Evolutionary conservation across 2,329 filamentous ascomycete genomes (phyloP).

Genomic region (Colletotrichum sojae): DNA sequence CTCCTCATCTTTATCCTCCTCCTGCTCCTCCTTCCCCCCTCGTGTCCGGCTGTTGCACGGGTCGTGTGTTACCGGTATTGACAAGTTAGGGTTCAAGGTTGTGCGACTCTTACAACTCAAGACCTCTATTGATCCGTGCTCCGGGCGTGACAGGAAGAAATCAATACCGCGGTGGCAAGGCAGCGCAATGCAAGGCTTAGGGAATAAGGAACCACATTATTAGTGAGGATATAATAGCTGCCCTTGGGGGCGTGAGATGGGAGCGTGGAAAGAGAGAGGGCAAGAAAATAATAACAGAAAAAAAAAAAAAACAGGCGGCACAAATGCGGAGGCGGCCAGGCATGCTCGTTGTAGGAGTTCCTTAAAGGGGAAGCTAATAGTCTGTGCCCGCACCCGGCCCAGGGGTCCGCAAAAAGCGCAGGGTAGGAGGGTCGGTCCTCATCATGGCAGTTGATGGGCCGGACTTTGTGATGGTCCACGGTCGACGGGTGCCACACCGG

Average conservation of each 20-base stretch:
- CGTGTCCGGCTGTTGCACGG: slow-evolving; percentile 19
- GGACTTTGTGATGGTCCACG: slow-evolving; percentile 32
- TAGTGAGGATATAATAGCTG: neutral
- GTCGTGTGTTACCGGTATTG: neutral
- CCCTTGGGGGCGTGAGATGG: neutral
- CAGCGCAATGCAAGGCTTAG: slow-evolving; percentile 13
- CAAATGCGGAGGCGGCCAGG: slow-evolving; percentile 40
- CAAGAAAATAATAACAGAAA: neutral
- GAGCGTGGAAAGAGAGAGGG: neutral
- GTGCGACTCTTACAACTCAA: neutral
- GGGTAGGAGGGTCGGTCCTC: slow-evolving; percentile 35
- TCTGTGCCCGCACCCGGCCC: slow-evolving; percentile 39
- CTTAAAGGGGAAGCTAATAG: slow-evolving; percentile 41
- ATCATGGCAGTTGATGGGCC: slow-evolving; percentile 41
- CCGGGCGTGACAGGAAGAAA: neutral
- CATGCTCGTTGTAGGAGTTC: slow-evolving; percentile 39
- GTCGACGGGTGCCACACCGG: slow-evolving; percentile 22
- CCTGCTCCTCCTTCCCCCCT: slow-evolving; percentile 25
- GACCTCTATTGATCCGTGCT: slow-evolving; percentile 18
- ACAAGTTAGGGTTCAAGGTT: slow-evolving; percentile 36
- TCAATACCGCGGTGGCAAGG: neutral
- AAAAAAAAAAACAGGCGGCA: slow-evolving; percentile 28
- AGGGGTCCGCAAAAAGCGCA: slow-evolving; percentile 38
- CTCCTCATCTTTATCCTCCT: neutral
- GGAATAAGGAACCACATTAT: neutral